These are phyloP conservation scores for Botrytis pseudocinerea DNA, from an alignment of 2,329 filamentous ascomycete species.

Conservation along the genomic window DNA sequence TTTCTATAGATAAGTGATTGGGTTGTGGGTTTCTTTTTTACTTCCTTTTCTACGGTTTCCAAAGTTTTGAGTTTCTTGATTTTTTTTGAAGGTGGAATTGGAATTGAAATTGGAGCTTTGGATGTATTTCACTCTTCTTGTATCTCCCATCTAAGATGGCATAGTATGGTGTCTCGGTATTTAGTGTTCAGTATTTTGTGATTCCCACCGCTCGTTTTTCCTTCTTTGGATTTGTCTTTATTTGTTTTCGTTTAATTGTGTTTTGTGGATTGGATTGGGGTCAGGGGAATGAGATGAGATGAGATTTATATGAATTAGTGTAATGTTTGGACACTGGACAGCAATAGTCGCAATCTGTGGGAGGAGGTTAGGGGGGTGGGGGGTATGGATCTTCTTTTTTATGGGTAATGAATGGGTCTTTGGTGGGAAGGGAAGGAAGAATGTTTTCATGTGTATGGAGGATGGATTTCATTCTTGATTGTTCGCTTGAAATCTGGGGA, in stretches of 20 bases:
- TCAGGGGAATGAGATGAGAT: background rate
- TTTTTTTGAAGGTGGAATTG: background rate
- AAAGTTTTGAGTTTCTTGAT: background rate
- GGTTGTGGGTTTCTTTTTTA: background rate
- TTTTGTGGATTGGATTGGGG: background rate
- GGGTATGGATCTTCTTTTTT: background rate
- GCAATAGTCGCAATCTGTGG: too few relatives aligned
- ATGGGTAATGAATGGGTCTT: accelerated
- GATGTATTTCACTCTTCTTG: background rate
- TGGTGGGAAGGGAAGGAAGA: background rate
- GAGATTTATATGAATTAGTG: too few relatives aligned
- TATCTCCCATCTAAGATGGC: background rate
- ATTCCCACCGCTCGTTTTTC: background rate
- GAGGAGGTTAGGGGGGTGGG: too few relatives aligned
- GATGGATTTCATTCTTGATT: background rate
- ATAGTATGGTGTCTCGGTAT: background rate
- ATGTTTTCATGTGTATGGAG: background rate
- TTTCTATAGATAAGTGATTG: background rate
- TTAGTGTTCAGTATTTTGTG: background rate
- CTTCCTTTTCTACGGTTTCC: background rate
- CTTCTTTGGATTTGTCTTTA: too few relatives aligned
- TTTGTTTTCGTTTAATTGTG: accelerated
- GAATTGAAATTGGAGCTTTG: accelerated
- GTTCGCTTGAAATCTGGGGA: background rate
- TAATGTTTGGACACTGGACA: too few relatives aligned